A percentile compares a stretch with the other conserved stretches of the same genome.
phyloP scores from a whole-genome alignment of 164 flowering plant genomes.

The Dillenia suffruticosa region DNA sequence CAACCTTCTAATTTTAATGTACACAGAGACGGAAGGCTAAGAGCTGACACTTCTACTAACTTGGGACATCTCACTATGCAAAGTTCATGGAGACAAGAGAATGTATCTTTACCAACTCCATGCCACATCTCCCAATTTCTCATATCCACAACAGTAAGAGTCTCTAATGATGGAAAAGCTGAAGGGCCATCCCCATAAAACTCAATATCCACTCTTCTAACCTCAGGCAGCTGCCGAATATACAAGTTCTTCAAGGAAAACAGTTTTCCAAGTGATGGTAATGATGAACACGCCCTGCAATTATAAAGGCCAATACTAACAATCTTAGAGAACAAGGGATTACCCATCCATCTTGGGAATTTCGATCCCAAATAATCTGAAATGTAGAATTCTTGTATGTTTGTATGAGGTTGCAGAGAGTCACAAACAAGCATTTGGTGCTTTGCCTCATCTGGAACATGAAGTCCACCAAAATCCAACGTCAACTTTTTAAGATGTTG shows the following conservation, averaged over 20 bases:
- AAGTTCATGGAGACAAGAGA: neutral
- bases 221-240: constrained; percentile 1
- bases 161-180: constrained; percentile 1
- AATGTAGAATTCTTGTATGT: neutral
- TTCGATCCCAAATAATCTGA: neutral
- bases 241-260: constrained; percentile 5
- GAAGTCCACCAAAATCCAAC: constrained; percentile 9
- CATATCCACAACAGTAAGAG: constrained; percentile 2
- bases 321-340: neutral
- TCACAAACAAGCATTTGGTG: neutral
- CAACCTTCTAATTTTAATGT: too few relatives aligned
- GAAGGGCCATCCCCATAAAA: constrained; percentile 3
- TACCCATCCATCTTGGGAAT: constrained; percentile 11
- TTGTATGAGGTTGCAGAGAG: constrained; percentile 6
- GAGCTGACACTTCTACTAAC: neutral
- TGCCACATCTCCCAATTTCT: neutral
- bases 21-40: too few relatives aligned
- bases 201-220: neutral
- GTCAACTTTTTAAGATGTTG: constrained; percentile 1
- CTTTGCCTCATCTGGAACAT: neutral
- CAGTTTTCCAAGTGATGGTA: constrained; percentile 10
- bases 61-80: constrained; percentile 1
- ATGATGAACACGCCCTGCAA: neutral
- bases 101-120: neutral
- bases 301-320: neutral